These are phyloP conservation scores for Xylona heveae DNA, from an alignment of 495 filamentous ascomycete genomes.

Conservation along the genomic window DNA sequence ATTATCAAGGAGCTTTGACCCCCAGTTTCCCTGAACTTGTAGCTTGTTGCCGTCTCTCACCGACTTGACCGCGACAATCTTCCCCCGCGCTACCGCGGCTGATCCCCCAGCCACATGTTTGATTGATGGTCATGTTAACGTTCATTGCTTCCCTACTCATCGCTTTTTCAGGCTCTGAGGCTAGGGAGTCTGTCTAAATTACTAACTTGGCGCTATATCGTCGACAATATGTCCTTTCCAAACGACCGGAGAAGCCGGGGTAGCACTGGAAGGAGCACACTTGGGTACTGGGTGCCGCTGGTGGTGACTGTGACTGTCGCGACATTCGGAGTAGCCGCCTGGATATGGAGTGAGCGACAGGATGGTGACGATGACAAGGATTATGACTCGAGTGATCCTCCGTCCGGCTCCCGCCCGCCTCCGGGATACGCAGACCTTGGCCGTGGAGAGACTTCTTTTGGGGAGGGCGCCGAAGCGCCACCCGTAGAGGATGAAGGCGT, in stretches of 20 bases:
- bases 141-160: no score
- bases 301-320: conserved; percentile 69
- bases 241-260: conserved; percentile 37
- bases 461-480: conserved; percentile 17
- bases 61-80: no score
- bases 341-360: conserved; percentile 77
- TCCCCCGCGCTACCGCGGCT: no score
- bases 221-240: no score
- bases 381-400: conserved; percentile 9
- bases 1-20: no score
- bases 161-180: no score
- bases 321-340: conserved; percentile 63
- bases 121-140: no score
- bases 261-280: conserved; percentile 39
- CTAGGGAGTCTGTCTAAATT: no score
- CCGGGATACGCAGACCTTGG: conserved; percentile 17
- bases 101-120: no score
- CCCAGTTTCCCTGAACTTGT: no score
- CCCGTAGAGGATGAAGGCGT: conserved; percentile 34
- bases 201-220: no score
- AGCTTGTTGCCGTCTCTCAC: no score
- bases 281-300: conserved; percentile 73
- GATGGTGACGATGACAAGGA: conserved; percentile 49
- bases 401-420: conserved; percentile 13
- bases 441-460: conserved; percentile 6